Base-by-base conservation (phyloP, 441 rosid species). In the Gossypium laxum region DNA sequence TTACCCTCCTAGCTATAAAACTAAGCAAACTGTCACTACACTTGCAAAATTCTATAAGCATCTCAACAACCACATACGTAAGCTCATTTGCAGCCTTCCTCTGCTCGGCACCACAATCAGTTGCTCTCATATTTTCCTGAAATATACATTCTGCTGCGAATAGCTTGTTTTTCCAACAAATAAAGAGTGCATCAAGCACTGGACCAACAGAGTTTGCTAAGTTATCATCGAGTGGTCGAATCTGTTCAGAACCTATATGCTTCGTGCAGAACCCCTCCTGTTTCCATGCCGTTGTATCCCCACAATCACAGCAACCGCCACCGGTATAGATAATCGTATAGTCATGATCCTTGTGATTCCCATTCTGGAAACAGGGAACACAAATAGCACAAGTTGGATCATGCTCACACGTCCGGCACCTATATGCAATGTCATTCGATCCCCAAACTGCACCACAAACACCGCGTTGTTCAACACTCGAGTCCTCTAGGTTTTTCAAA, bases 361-460 rank as follows among this genome's bases (percentile, higher is more conserved):
- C 99, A 74, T 88, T 85, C 83, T 81, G 85, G 74, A 95, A 95
- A 80, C 99, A 95, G 70, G 96, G 89, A 75, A 89, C 96, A 34
- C 99, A 95, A 73, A 95, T 92, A 32, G 97, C 99, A 85, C 99
- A 95, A 38, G 96, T 92, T 0, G 97, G 90, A 62, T 92, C 99
- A 74, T 84, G 85, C 75, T 89, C 96, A 57, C 99, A 95, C 0
- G 98, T 91, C 76, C 89, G 77, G 76, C 99, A 95, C 78, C 85
- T 81, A 78, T 88, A 95, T 3, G 99, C 99, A 72, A 95, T 83
- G 79, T 95, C 99, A 85, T 86, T 84, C 26, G 58, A 74, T 63
- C 97, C 98, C 99, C 98, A 95, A 70, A 95, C 98, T 5, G 95
- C 88, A 19, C 92, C 99, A 80, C 99, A 95, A 74, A 95, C 98